phyloP scores from a whole-genome alignment of 257 asterid species.

The Capsicum chinense region DNA sequence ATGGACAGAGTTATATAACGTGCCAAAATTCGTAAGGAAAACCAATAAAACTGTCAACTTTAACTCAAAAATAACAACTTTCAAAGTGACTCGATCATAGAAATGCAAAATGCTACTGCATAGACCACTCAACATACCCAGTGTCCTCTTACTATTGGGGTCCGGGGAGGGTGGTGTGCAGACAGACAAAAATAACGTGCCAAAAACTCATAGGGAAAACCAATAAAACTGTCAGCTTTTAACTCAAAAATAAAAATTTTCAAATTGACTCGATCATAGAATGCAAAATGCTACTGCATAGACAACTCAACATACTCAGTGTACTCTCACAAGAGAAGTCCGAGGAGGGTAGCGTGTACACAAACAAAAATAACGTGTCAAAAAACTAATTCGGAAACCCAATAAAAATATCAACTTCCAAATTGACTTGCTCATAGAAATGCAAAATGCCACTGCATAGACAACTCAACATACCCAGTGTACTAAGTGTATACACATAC shows the following conservation, averaged over 20 bases:
- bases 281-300: neutral
- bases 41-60: neutral
- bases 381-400: neutral
- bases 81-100: neutral
- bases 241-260: neutral
- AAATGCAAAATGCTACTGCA: conserved; percentile 2
- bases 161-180: no score
- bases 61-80: neutral
- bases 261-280: neutral
- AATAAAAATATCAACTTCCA: neutral
- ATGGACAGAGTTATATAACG: neutral
- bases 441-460: neutral
- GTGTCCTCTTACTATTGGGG: no score
- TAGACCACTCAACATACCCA: neutral
- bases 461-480: no score
- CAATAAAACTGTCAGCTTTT: neutral
- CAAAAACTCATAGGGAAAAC: neutral
- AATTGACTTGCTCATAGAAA: neutral
- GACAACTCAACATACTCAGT: no score
- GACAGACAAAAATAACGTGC: neutral
- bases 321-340: no score
- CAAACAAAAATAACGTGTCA: neutral
- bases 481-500: neutral
- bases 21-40: neutral
- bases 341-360: no score